Percentiles rank a stretch among this genome's conserved stretches.
phyloP scores from a whole-genome alignment of 2,329 filamentous ascomycete genomes.

The Colletotrichum cereale region DNA sequence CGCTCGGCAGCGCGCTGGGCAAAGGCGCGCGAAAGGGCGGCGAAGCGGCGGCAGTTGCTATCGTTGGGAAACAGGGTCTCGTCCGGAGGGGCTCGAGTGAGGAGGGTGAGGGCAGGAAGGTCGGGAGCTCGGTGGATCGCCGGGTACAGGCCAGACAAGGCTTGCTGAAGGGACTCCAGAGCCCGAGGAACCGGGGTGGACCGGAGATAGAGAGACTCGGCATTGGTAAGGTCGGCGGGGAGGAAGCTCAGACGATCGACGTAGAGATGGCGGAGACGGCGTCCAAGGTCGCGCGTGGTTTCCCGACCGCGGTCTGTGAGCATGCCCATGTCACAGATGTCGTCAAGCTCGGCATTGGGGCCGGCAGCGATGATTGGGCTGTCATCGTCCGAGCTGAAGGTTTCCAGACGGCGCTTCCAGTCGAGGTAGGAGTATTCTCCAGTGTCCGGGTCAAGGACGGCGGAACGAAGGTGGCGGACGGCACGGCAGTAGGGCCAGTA shows the following conservation, averaged over 20 bases:
- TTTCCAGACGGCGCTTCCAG: constrained; percentile 83
- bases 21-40: constrained; percentile 76
- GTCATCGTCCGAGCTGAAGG: constrained; percentile 76
- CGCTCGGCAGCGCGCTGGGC: constrained; percentile 77
- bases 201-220: constrained; percentile 77
- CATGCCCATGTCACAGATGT: constrained; percentile 83
- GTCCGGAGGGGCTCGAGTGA: constrained; percentile 73
- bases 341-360: constrained; percentile 77
- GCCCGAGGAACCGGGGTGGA: constrained; percentile 81
- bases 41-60: constrained; percentile 78
- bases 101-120: constrained; percentile 74
- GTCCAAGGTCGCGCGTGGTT: constrained; percentile 78
- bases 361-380: constrained; percentile 78
- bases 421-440: constrained; percentile 61
- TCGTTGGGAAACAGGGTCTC: constrained; percentile 86
- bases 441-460: constrained; percentile 59
- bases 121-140: constrained; percentile 54
- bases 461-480: constrained; percentile 74
- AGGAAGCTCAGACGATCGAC: constrained; percentile 81
- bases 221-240: constrained; percentile 63
- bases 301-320: constrained; percentile 81
- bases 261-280: constrained; percentile 77
- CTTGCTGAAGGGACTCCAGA: constrained; percentile 81
- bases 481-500: constrained; percentile 94
- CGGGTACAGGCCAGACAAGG: constrained; percentile 82